Base-by-base conservation (phyloP, 805 yeast species). In the Teunomyces aglyptinius region DNA sequence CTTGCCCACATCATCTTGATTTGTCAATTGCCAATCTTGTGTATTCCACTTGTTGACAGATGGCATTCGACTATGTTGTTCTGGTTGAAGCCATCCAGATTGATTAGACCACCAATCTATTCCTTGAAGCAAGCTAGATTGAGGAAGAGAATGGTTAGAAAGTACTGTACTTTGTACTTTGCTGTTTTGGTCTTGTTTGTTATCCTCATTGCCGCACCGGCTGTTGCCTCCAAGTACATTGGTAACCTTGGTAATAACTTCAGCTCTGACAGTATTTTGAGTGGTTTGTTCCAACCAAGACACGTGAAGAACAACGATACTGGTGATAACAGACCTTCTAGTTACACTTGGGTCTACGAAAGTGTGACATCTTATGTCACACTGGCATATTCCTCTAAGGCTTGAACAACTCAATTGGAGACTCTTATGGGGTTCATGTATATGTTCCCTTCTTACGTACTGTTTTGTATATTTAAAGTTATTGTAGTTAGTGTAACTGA, bases 31-130 rank as follows among this genome's bases (percentile, higher is more conserved):
- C 99, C 99, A 59, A 63, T 90, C 44, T 75, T 95, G 53, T 76
- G 80, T 53, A 75, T 92, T 60, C 99, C 99, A 61, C 77, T 81
- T 68, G 74, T 90, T 68, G 99, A 94, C 75, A 88, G 88, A 76
- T 90, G 96, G 96, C 99, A 94, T 72, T 92, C 99, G 39, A 84
- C 90, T 69, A 86, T 92, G 95, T 78, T 94, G 71, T 94, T 94
- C 85, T 94, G 99, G 99, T 85, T 95, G 73, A 88, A 89, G 68
- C 99, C 99, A 48, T 70, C 94, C 52, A 85, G 96, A 74, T 96
- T 90, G 75, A 91, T 94, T 64, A 87, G 98, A 72, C 97, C 97
- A 51, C 98, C 99, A 60, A 90, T 94, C 66, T 91, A 89, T 75
- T 89, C 98, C 15, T 77, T 92, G 74, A 94, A 94, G 75, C 98